phyloP scores from a whole-genome alignment of 2,329 filamentous ascomycete genomes.

The Basipetospora chlamydospora region DNA sequence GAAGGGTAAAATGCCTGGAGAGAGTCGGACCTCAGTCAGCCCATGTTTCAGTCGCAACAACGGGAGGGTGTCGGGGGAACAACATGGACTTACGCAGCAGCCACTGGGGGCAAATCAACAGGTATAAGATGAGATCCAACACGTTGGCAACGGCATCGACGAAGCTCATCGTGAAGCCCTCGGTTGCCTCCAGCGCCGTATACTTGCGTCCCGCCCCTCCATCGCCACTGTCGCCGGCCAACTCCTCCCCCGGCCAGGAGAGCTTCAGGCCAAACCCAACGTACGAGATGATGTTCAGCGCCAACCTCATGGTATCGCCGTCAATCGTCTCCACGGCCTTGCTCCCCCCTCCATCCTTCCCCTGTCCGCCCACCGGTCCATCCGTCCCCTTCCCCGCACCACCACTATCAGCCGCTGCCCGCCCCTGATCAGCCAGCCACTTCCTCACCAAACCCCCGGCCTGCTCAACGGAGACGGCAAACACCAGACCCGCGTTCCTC shows the following conservation, averaged over 20 bases:
- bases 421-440: conserved; percentile 33
- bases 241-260: conserved; percentile 47
- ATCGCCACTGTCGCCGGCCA: conserved; percentile 23
- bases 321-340: conserved; percentile 38
- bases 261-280: conserved; percentile 56
- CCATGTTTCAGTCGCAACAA: not conserved
- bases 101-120: conserved; percentile 45
- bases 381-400: not conserved
- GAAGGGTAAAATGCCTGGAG: conserved; percentile 30
- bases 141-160: conserved; percentile 45
- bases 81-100: conserved; percentile 29
- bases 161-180: conserved; percentile 50
- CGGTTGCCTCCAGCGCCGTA: conserved; percentile 26
- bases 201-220: conserved; percentile 34
- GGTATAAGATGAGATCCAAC: conserved; percentile 47
- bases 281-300: conserved; percentile 43
- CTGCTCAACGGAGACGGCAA: conserved; percentile 46
- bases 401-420: conserved; percentile 1
- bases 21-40: too few relatives aligned
- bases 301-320: conserved; percentile 49
- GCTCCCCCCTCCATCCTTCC: conserved; percentile 6
- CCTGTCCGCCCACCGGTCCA: too few relatives aligned
- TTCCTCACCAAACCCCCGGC: conserved; percentile 43
- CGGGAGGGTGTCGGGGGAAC: not conserved
- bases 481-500: conserved; percentile 56